Conservation (phyloP, 495 filamentous ascomycete genomes). For the Hypoxylon crocopeplum region DNA sequence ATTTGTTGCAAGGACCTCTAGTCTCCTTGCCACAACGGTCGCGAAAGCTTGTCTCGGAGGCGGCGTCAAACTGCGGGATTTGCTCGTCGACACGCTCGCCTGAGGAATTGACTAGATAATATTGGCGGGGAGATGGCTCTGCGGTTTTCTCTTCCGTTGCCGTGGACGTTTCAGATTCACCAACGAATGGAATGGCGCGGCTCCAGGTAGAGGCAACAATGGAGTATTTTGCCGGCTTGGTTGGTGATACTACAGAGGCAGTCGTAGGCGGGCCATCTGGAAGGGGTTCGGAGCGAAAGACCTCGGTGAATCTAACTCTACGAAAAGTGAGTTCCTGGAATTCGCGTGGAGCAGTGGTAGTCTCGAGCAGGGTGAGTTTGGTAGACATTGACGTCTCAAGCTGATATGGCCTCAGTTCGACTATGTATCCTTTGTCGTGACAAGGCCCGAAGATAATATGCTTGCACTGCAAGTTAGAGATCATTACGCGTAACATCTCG, state of each 20-base stretch:
- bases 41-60: slow-evolving; percentile 27
- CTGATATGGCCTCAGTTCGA: slow-evolving; percentile 50
- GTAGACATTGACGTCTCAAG: slow-evolving; percentile 33
- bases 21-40: slow-evolving; percentile 36
- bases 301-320: slow-evolving; percentile 34
- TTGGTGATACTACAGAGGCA: background rate
- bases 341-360: slow-evolving; percentile 39
- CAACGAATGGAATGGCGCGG: background rate
- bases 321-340: slow-evolving; percentile 41
- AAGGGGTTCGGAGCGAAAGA: slow-evolving; percentile 48
- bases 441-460: slow-evolving; percentile 72
- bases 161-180: background rate
- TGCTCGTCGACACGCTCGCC: slow-evolving; percentile 47
- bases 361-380: slow-evolving; percentile 43
- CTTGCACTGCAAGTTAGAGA: slow-evolving; percentile 66
- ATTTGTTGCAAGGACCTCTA: slow-evolving; percentile 46
- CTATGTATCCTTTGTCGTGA: slow-evolving; percentile 66
- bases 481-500: slow-evolving; percentile 60
- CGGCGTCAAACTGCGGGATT: slow-evolving; percentile 25
- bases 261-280: slow-evolving; percentile 4
- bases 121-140: slow-evolving; percentile 7
- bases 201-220: background rate
- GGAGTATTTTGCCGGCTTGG: background rate
- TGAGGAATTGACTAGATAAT: slow-evolving; percentile 39
- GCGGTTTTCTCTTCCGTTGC: background rate